A percentile compares a stretch with the other conserved stretches of the same genome.
Conservation (phyloP, 257 asterid genomes). For the Coffea eugenioides region DNA sequence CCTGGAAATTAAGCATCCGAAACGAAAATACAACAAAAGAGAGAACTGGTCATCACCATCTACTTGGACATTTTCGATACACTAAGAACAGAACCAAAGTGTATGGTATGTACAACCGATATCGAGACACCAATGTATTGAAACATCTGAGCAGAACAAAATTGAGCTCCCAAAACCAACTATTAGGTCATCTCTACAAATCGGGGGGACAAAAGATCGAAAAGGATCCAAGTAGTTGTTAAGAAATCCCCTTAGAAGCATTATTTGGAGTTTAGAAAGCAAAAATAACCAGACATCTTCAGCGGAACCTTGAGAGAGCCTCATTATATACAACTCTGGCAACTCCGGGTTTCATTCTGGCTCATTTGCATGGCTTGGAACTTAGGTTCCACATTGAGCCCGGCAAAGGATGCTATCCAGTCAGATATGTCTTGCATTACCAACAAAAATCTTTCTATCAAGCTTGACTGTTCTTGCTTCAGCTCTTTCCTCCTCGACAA, state of each 20-base stretch:
- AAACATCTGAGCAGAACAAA: conserved; percentile 2
- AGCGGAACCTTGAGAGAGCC: conserved; percentile 3
- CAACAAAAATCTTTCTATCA: not conserved
- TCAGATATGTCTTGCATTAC: not conserved
- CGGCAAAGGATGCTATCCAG: not conserved
- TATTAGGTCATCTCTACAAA: not conserved
- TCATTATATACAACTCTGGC: conserved; percentile 11
- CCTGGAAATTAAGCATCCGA: not conserved
- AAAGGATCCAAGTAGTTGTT: not conserved
- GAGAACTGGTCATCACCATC: not conserved
- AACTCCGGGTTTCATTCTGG: not conserved
- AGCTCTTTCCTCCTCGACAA: conserved; percentile 8
- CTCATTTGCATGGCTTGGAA: not conserved
- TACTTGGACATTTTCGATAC: not conserved
- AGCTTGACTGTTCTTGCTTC: not conserved
- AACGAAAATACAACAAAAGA: not conserved
- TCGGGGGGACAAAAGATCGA: not conserved
- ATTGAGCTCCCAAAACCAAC: conserved; percentile 7
- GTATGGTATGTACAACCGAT: not conserved
- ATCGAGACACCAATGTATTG: not conserved
- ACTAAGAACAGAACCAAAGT: not conserved
- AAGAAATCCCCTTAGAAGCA: not conserved
- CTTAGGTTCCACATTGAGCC: not conserved
- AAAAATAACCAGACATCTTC: not conserved
- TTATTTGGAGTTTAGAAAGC: not conserved